Percentiles rank a stretch among this genome's conserved stretches.
These are phyloP conservation scores for Dothistroma pini DNA, from an alignment of 2,329 filamentous ascomycete genomes.

Conservation along the genomic window DNA sequence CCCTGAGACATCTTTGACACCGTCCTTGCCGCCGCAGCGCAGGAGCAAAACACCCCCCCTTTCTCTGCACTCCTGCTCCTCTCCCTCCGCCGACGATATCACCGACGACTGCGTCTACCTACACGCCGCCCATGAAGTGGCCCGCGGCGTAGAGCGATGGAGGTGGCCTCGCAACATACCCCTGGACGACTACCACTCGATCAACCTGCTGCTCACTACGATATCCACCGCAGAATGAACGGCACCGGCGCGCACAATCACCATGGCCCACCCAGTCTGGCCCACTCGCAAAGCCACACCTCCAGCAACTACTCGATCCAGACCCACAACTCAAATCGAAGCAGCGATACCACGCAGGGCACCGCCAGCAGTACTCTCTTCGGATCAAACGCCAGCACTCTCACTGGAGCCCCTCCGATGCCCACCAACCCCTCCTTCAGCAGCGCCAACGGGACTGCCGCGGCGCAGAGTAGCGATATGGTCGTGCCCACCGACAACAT, in stretches of 20 bases:
- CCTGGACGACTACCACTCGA: background rate
- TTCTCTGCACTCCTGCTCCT: too few relatives aligned
- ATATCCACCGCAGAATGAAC: conserved; percentile 19
- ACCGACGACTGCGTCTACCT: background rate
- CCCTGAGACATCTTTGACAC: background rate
- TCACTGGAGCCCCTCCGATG: conserved; percentile 30
- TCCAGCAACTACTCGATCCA: conserved; percentile 46
- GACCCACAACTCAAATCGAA: conserved; percentile 44
- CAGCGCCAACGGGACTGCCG: conserved; percentile 32
- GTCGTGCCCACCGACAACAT: conserved; percentile 84
- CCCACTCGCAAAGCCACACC: conserved; percentile 44
- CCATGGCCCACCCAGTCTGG: conserved; percentile 33
- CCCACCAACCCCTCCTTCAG: conserved; percentile 39
- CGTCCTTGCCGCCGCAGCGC: too few relatives aligned
- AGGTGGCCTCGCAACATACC: background rate
- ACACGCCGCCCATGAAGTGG: background rate
- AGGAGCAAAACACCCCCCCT: too few relatives aligned
- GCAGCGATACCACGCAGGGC: conserved; percentile 47
- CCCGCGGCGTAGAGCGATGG: background rate
- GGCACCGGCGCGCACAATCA: conserved; percentile 5
- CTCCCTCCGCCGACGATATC: background rate
- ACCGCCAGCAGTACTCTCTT: conserved; percentile 47
- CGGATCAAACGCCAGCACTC: conserved; percentile 24
- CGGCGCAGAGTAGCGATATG: conserved; percentile 39
- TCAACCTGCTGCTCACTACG: conserved; percentile 1